Conservation (phyloP, 2,329 filamentous ascomycete species). For the Seiridium cupressi region DNA sequence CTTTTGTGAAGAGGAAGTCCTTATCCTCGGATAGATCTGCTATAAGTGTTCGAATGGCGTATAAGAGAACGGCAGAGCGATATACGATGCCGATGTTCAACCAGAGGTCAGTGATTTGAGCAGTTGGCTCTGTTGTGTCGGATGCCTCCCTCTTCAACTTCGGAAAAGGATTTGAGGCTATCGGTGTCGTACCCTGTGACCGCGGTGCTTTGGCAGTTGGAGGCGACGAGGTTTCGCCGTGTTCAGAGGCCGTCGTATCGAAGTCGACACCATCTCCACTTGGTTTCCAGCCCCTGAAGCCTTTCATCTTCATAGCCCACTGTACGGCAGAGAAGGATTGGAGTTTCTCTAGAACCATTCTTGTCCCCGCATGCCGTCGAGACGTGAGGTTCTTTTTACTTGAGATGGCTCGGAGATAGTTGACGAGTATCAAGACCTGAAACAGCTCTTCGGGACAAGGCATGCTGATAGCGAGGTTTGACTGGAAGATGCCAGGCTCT, state of each 20-base stretch:
- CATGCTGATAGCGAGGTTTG: constrained; percentile 13
- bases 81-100: constrained; percentile 13
- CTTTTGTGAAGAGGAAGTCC: constrained; percentile 5
- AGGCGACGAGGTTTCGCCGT: not conserved
- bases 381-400: constrained; percentile 1
- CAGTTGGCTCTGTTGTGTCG: not conserved
- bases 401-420: constrained; percentile 14
- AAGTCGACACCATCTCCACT: constrained; percentile 14
- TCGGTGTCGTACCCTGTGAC: not conserved
- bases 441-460: constrained; percentile 15
- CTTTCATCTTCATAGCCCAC: constrained; percentile 14
- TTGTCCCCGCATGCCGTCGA: constrained; percentile 10
- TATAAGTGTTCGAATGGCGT: constrained; percentile 13
- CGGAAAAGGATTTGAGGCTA: not conserved
- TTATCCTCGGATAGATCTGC: constrained; percentile 12
- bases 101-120: constrained; percentile 10
- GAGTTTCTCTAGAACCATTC: constrained; percentile 13
- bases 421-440: constrained; percentile 12
- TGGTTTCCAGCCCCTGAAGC: constrained; percentile 13
- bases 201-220: not conserved
- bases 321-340: constrained; percentile 9
- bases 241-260: not conserved
- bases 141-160: not conserved
- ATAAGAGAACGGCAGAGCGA: constrained; percentile 11
- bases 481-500: constrained; percentile 12